Percentiles rank a stretch among this genome's conserved stretches.
Evolutionary conservation across 73 alveolate species (phyloP).

Genomic region (Diophrys appendiculata): DNA sequence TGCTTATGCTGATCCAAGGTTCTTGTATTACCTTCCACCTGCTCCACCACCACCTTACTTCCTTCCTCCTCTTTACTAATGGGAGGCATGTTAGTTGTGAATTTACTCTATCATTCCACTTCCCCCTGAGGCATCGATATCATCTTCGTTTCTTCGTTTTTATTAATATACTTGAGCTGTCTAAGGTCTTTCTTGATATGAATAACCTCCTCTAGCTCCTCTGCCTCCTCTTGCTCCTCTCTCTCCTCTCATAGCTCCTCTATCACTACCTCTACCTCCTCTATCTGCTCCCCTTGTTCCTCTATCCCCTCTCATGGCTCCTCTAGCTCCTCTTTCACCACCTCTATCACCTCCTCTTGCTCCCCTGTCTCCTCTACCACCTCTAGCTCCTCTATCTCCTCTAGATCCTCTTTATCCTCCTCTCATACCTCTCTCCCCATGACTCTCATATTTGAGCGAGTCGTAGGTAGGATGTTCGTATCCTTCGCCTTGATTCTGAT

Average conservation of each 20-base stretch:
- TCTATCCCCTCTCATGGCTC: not conserved
- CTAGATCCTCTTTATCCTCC: slow-evolving; percentile 47
- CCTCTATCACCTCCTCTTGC: slow-evolving; percentile 25
- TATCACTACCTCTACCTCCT: not conserved
- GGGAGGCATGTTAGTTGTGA: not conserved
- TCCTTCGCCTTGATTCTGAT: not conserved
- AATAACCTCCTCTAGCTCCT: slow-evolving; percentile 25
- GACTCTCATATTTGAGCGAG: slow-evolving; percentile 2
- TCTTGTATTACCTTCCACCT: not conserved
- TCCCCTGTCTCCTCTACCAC: slow-evolving; percentile 26
- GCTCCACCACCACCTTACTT: not conserved
- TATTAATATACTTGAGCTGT: not conserved
- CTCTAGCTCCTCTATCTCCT: slow-evolving; percentile 5
- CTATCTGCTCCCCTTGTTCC: slow-evolving; percentile 4
- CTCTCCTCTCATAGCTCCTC: slow-evolving; percentile 6
- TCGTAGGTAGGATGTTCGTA: not conserved
- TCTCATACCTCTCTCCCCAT: slow-evolving; percentile 18
- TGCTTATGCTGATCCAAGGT: not conserved
- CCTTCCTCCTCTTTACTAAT: not conserved
- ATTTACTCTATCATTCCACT: slow-evolving; percentile 13
- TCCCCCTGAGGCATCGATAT: slow-evolving; percentile 9
- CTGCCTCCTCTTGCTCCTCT: slow-evolving; percentile 25
- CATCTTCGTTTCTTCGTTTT: not conserved
- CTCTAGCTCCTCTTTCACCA: slow-evolving; percentile 3
- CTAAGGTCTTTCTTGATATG: not conserved